A percentile compares a stretch with the other conserved stretches of the same genome.
phyloP scores from a whole-genome alignment of 2,329 filamentous ascomycete genomes.

The Venturia asperata region DNA sequence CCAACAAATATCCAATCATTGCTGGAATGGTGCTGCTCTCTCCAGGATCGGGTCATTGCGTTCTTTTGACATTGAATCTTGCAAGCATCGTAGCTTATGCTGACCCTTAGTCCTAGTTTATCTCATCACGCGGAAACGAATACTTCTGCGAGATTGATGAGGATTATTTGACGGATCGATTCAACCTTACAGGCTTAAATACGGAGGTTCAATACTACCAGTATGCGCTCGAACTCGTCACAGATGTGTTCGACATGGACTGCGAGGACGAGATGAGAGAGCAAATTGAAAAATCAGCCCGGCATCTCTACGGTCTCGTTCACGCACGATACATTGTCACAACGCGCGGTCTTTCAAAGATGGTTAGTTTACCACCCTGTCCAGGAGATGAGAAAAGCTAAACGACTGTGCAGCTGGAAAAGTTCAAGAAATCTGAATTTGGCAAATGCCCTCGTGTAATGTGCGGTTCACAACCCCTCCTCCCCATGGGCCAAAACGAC shows the following conservation, averaged over 20 bases:
- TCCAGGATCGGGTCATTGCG: background rate
- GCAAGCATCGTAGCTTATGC: background rate
- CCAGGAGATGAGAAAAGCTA: slow-evolving; percentile 15
- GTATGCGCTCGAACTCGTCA: slow-evolving; percentile 94
- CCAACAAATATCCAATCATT: background rate
- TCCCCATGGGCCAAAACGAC: slow-evolving; percentile 92
- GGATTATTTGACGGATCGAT: slow-evolving; percentile 94
- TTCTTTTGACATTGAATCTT: background rate
- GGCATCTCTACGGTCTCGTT: slow-evolving; percentile 91
- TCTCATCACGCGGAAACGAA: slow-evolving; percentile 93
- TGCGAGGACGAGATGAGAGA: slow-evolving; percentile 98
- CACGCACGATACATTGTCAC: slow-evolving; percentile 97
- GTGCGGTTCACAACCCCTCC: slow-evolving; percentile 85
- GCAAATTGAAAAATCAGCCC: slow-evolving; percentile 93
- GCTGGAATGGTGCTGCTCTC: background rate
- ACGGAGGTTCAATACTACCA: slow-evolving; percentile 98
- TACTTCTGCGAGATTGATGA: slow-evolving; percentile 99
- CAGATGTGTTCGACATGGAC: slow-evolving; percentile 96
- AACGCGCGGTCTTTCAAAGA: slow-evolving; percentile 86
- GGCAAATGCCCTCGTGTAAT: slow-evolving; percentile 96
- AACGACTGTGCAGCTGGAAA: slow-evolving; percentile 68
- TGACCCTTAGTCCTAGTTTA: slow-evolving; percentile 60
- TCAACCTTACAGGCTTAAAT: slow-evolving; percentile 95
- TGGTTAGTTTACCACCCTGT: slow-evolving; percentile 54
- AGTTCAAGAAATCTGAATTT: slow-evolving; percentile 97